Evolutionary conservation across 257 asterid species (phyloP).

Genomic region (Gynochthodes officinalis): DNA sequence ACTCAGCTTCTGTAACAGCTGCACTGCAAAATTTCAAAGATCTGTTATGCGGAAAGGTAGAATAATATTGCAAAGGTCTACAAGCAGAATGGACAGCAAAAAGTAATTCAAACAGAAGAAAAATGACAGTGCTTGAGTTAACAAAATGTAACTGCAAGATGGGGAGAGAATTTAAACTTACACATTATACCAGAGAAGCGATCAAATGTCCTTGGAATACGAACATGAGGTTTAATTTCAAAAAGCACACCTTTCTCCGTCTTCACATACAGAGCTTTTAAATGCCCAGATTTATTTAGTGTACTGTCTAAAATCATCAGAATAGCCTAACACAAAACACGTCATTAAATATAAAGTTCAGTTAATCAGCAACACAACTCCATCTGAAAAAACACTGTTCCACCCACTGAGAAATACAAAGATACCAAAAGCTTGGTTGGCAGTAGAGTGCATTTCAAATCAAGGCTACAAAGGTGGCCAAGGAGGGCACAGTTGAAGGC

Average conservation of each 20-base stretch:
- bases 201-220: slow-evolving; percentile 87
- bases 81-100: background rate
- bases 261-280: slow-evolving; percentile 82
- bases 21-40: slow-evolving; percentile 45
- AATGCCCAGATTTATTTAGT: slow-evolving; percentile 69
- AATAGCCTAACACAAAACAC: slow-evolving; percentile 55
- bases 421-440: background rate
- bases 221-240: slow-evolving; percentile 78
- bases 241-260: slow-evolving; percentile 77
- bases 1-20: slow-evolving; percentile 68
- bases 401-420: background rate
- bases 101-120: background rate
- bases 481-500: background rate
- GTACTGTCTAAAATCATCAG: slow-evolving; percentile 79
- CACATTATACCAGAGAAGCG: slow-evolving; percentile 89
- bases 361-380: background rate
- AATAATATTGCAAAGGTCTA: background rate
- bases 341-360: background rate
- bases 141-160: background rate
- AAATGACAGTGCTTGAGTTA: background rate
- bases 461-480: background rate
- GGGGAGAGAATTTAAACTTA: slow-evolving; percentile 35
- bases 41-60: background rate
- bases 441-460: background rate
- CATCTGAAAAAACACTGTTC: background rate